Evolutionary conservation across 192 early-diverging fungal species (phyloP).

Genomic region (Backusella circina): DNA sequence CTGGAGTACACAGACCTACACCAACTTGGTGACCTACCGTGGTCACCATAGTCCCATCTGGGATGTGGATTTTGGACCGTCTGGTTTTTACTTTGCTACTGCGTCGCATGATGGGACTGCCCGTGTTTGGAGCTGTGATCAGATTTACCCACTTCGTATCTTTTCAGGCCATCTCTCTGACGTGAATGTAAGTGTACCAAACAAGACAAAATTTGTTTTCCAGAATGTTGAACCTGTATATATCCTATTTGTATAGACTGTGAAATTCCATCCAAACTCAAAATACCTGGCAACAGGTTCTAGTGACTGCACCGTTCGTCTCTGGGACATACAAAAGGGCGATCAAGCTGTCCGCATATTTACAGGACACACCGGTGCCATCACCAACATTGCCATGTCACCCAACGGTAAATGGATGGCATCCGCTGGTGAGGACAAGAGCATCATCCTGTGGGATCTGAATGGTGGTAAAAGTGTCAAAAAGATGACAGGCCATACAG

Average conservation of each 20-base stretch:
- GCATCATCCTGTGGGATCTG: slow-evolving; percentile 90
- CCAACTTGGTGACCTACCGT: slow-evolving; percentile 89
- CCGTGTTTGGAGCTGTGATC: slow-evolving; percentile 96
- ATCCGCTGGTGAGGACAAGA: slow-evolving; percentile 78
- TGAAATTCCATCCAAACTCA: slow-evolving; percentile 97
- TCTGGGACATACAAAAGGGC: slow-evolving; percentile 94
- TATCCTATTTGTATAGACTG: slow-evolving; percentile 41
- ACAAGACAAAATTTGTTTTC: no score
- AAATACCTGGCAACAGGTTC: slow-evolving; percentile 94
- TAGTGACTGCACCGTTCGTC: slow-evolving; percentile 78
- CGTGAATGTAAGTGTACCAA: slow-evolving; percentile 76
- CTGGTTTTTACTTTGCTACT: slow-evolving; percentile 96
- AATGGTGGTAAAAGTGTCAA: slow-evolving; percentile 79
- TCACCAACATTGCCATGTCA: slow-evolving; percentile 84
- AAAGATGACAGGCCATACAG: slow-evolving; percentile 80
- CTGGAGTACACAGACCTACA: slow-evolving; percentile 89
- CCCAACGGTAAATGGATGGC: slow-evolving; percentile 91
- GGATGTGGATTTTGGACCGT: slow-evolving; percentile 90
- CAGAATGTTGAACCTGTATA: not conserved
- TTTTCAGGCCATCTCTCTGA: slow-evolving; percentile 98
- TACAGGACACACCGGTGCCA: slow-evolving; percentile 79
- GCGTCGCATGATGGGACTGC: slow-evolving; percentile 94
- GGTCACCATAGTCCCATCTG: slow-evolving; percentile 97
- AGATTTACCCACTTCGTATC: slow-evolving; percentile 91
- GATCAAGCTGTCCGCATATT: slow-evolving; percentile 81